These are phyloP conservation scores for Trichoderma afroharzianum DNA, from an alignment of 2,329 filamentous ascomycete genomes.

Conservation along the genomic window DNA sequence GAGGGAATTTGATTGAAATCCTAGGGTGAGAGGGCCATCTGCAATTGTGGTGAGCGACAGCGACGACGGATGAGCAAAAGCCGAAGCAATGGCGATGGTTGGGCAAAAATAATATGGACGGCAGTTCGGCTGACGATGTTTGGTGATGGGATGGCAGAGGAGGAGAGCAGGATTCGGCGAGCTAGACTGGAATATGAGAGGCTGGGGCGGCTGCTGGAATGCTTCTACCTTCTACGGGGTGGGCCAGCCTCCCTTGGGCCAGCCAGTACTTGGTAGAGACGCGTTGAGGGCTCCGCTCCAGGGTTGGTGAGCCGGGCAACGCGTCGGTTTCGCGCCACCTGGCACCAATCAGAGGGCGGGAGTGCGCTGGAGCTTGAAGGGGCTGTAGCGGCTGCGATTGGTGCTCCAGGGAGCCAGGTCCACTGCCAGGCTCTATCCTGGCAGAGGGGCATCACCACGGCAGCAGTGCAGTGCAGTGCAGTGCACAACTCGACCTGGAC, in stretches of 20 bases:
- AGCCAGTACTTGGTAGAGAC: background rate
- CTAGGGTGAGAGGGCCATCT: slow-evolving; percentile 2
- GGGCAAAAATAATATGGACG: background rate
- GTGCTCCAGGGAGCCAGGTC: background rate
- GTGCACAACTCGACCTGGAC: slow-evolving; percentile 4
- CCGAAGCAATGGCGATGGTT: slow-evolving; percentile 5
- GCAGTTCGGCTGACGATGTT: slow-evolving; percentile 18
- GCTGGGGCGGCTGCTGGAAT: slow-evolving; percentile 23
- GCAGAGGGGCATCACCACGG: slow-evolving; percentile 7
- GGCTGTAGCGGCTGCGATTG: background rate
- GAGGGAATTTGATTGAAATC: slow-evolving; percentile 1
- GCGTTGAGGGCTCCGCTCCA: slow-evolving; percentile 16
- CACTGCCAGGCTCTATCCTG: background rate
- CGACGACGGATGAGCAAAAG: background rate
- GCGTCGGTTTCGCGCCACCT: slow-evolving; percentile 31
- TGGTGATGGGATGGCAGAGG: slow-evolving; percentile 21
- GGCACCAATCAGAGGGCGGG: slow-evolving; percentile 25
- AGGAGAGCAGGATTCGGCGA: slow-evolving; percentile 21
- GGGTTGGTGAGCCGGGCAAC: slow-evolving; percentile 7
- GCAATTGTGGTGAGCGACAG: background rate
- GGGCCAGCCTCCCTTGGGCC: slow-evolving; percentile 23
- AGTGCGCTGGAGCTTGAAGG: background rate
- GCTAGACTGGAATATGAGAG: slow-evolving; percentile 20
- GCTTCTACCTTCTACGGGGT: slow-evolving; percentile 11
- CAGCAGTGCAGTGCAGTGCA: background rate